Conservation (phyloP, 106 monocot species). For the Phalaenopsis aphrodite region DNA sequence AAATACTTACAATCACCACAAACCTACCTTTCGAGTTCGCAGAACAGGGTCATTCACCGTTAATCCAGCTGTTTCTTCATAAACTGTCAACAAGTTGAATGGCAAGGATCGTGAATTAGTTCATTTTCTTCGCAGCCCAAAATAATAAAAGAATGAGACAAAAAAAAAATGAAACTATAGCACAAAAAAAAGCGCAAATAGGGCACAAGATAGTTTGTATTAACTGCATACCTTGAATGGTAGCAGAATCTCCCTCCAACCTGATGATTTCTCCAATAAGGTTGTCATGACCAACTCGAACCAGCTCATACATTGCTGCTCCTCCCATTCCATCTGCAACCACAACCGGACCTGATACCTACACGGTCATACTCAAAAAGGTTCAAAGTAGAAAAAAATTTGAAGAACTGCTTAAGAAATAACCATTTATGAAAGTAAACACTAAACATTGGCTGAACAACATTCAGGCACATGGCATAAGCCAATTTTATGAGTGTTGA, state of each 20-base stretch:
- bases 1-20: neutral
- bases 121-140: neutral
- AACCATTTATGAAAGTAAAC: neutral
- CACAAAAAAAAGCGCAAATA: neutral
- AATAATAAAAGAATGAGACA: neutral
- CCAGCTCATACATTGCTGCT: conserved; percentile 99
- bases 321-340: conserved; percentile 99
- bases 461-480: neutral
- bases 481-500: neutral
- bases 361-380: neutral
- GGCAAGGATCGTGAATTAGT: neutral
- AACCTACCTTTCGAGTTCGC: conserved; percentile 76
- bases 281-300: conserved; percentile 96
- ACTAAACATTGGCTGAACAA: neutral
- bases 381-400: neutral
- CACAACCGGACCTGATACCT: conserved; percentile 98
- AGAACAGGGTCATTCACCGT: conserved; percentile 98
- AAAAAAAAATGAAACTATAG: neutral
- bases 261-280: conserved; percentile 99
- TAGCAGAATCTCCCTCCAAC: conserved; percentile 96
- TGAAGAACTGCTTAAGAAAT: neutral
- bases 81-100: conserved; percentile 45
- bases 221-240: conserved; percentile 65
- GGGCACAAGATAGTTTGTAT: neutral
- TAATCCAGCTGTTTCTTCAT: conserved; percentile 97